These are phyloP conservation scores for Rhododendron ferrugineum DNA, from an alignment of 148 eudicot species.

Conservation along the genomic window DNA sequence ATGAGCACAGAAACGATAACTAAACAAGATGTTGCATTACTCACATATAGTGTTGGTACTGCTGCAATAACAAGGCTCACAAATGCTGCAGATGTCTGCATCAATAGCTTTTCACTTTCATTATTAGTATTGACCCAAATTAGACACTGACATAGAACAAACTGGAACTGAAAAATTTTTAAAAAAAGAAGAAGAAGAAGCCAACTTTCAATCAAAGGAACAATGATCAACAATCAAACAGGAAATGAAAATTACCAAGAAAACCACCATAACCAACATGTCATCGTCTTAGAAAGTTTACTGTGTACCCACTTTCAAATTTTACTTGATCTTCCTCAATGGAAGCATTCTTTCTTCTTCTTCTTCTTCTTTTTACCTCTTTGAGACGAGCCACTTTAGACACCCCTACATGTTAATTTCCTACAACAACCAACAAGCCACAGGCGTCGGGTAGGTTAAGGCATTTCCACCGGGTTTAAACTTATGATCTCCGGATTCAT, in stretches of 20 bases:
- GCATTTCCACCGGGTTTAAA: neutral
- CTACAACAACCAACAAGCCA: neutral
- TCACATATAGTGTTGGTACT: conserved; percentile 69
- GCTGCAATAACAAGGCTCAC: conserved; percentile 65
- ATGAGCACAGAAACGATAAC: neutral
- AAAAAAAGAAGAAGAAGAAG: neutral
- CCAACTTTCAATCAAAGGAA: neutral
- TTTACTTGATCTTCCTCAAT: neutral
- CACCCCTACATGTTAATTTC: neutral
- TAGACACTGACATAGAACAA: neutral
- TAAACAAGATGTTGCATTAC: conserved; percentile 15
- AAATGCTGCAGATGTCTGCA: conserved; percentile 76
- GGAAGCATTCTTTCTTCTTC: neutral
- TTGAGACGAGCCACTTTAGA: neutral
- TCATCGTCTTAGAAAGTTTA: neutral
- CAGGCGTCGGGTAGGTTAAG: neutral
- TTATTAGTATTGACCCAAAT: neutral
- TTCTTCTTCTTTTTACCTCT: neutral
- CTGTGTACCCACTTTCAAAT: neutral
- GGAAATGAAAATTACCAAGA: neutral
- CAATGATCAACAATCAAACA: neutral
- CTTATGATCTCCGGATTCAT: neutral
- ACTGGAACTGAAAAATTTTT: neutral
- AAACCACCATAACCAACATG: neutral
- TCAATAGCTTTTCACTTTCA: neutral